A percentile compares a stretch with the other conserved stretches of the same genome.
phyloP scores from a whole-genome alignment of 192 early-diverging fungal species.

The Funneliformis mosseae region DNA sequence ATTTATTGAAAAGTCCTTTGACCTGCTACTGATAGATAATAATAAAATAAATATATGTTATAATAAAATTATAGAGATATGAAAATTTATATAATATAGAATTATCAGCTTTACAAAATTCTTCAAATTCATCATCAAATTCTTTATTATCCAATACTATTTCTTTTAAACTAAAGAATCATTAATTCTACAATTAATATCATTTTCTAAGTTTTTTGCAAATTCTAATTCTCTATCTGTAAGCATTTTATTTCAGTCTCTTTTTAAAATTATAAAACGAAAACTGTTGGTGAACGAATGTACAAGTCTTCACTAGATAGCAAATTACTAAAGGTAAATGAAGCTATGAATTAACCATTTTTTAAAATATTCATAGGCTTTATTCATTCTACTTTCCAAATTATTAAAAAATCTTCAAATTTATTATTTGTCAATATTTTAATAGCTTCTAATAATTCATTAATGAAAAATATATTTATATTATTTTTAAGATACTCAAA shows the following conservation, averaged over 20 bases:
- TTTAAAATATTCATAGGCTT: neutral
- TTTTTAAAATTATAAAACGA: neutral
- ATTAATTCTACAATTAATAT: neutral
- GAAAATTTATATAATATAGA: neutral
- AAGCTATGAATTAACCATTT: neutral
- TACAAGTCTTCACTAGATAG: neutral
- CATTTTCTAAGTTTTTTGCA: neutral
- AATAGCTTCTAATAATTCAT: neutral
- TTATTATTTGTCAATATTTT: neutral
- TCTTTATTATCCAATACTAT: neutral
- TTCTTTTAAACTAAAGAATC: neutral
- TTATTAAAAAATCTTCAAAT: neutral
- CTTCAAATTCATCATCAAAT: neutral
- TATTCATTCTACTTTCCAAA: constrained; percentile 11
- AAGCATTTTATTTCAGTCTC: neutral
- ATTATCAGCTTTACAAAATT: neutral
- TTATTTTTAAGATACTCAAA: neutral
- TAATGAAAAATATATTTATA: constrained; percentile 1
- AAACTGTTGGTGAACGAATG: neutral
- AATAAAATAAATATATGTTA: constrained; percentile 3
- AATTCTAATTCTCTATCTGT: neutral
- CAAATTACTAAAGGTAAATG: constrained; percentile 2
- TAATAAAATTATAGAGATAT: neutral
- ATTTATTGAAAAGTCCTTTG: constrained; percentile 8
- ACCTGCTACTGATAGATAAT: constrained; percentile 13